phyloP scores from a whole-genome alignment of 345 rosid species.

The Mangifera indica region DNA sequence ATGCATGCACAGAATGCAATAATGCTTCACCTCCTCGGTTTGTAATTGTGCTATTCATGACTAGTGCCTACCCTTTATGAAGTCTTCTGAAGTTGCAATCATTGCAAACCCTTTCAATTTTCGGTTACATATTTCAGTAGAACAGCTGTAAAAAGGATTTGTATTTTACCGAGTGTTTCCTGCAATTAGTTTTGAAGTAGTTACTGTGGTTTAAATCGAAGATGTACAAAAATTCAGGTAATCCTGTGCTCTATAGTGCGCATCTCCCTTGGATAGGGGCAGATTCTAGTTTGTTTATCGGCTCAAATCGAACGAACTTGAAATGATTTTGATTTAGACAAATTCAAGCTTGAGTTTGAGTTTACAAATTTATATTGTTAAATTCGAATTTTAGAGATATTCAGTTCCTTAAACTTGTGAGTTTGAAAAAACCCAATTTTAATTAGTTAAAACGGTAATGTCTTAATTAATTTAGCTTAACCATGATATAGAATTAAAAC shows the following conservation, averaged over 20 bases:
- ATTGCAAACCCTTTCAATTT: neutral
- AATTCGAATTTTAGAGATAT: too few relatives aligned
- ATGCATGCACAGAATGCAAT: conserved; percentile 94
- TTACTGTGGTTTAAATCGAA: neutral
- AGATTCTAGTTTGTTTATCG: too few relatives aligned
- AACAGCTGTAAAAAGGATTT: neutral
- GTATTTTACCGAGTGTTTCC: neutral
- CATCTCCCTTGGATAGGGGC: neutral
- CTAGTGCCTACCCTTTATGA: neutral
- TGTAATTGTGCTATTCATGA: conserved; percentile 10
- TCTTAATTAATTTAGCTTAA: too few relatives aligned
- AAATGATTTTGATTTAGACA: too few relatives aligned
- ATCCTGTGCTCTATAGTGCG: neutral
- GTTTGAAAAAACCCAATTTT: too few relatives aligned
- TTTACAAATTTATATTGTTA: too few relatives aligned
- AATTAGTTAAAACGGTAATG: too few relatives aligned
- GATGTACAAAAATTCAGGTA: neutral
- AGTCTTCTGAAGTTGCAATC: neutral
- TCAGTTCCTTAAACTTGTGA: too few relatives aligned
- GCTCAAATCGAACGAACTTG: too few relatives aligned
- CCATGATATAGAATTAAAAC: too few relatives aligned
- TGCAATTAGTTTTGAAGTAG: neutral
- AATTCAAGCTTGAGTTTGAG: too few relatives aligned
- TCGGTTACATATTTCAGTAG: neutral
- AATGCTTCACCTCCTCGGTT: conserved; percentile 78